Evolutionary conservation across 2,329 filamentous ascomycete species (phyloP), one percentile per base, ranked within the genome.

Genomic region (Phymatotrichopsis omnivora): DNA sequence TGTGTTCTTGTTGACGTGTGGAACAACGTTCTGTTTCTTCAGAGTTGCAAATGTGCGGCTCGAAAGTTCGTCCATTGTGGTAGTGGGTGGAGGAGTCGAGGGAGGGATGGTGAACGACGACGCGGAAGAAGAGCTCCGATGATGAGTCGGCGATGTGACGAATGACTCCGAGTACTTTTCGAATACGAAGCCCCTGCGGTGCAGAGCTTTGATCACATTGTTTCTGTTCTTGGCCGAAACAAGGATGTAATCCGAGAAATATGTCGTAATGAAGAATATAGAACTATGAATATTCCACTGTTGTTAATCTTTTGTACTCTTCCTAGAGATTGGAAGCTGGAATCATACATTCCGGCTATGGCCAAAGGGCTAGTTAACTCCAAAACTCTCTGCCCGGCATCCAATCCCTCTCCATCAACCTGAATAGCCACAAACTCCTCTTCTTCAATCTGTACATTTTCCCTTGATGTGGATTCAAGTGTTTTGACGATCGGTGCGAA

Each of bases 181-280:
- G 57, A 95, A 87, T 57, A 82, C 78, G 60, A 95, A 95, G 1
- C 86, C 86, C 35, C 82, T 76, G 14, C 78, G 75, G 49, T 89
- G 72, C 4, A 96, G 70, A 0, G 85, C 82, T 47, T 78, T 71
- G 25, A 85, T 76, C 36, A 96, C 87, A 29, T 78, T 80, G 20
- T 74, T 67, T 39, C 81, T 78, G 58, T 82, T 78, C 60, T 79
- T 82, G 42, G 72, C 72, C 1, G 91, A 87, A 1, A 95, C 85
- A 27, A 96, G 73, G 57, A 98, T 93, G 65, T 94, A 96, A 67
- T 98, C 89, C 25, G 84, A 91, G 65, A 93, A 96, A 65, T 96
- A 98, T 24, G 86, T 95, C 3, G 89, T 95, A 63, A 95, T 93
- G 72, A 96, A 96, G 70, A 96, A 95, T 60, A 98, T 93, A 42